Base-by-base conservation (phyloP, 164 flowering plant species). In the Liquidambar formosana region DNA sequence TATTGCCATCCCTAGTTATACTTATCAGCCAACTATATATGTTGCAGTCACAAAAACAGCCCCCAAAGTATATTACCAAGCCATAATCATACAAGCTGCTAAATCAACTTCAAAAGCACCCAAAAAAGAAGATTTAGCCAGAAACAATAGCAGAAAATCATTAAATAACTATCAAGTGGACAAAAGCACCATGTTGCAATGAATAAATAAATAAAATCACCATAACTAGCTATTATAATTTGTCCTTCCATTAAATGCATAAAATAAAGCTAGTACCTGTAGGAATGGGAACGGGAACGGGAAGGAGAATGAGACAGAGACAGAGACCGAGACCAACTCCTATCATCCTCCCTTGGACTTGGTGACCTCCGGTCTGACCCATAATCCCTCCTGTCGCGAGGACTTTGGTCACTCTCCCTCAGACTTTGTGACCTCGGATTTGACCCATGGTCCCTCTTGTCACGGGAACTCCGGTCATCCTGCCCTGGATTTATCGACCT, bases 341-440 rank as follows among this genome's bases (percentile, higher is more conserved):
- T 69, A 57, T 77, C 79, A 65, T 75, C 74, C 25, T 41, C 76
- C 66, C 71, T 59, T 15, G 84, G 83, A 65, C 84, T 83, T 16
- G 68, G 71, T 48, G 79, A 77, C 53, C 79, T 75, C 19, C 15
- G 65, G 44, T 73, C 67, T 8, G 76, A 66, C 63, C 56, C 60
- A 41, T 44, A 48, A 53, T 70, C 71, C 71, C 71, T 79, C 58
- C 66, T 67, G n/a, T 25, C 62, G 60, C 1, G 61, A 5, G 82
- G 78, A 58, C 81, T 81, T 46, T 62, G 68, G 21, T 52, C 56
- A 58, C 52, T 71, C 33, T 71, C 73, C 72, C 69, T 72, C 23
- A 82, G 85, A 78, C 78, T 83, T 61, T 27, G 72, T 60, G 80
- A 76, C 71, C 75, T 73, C 75, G 61, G 69, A 8, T 73, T 76